These are phyloP conservation scores for Myrica gale DNA, from an alignment of 306 rosid species.

Conservation along the genomic window DNA sequence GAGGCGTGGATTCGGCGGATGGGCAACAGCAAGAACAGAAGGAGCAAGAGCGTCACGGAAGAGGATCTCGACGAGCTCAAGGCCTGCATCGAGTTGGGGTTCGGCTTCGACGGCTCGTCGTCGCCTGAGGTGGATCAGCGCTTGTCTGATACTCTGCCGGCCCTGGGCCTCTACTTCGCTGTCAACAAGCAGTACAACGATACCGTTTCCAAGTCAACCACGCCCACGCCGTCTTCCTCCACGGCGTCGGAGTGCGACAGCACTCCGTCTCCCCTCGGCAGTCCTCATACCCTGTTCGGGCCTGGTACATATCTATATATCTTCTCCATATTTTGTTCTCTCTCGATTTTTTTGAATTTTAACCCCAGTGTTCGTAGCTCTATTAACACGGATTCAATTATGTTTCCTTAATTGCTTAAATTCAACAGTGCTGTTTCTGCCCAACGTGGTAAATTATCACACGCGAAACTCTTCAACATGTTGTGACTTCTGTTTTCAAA, in stretches of 20 bases:
- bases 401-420: too few relatives aligned
- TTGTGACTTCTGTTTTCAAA: too few relatives aligned
- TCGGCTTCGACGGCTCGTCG: conserved; percentile 70
- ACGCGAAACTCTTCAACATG: neutral
- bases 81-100: conserved; percentile 86
- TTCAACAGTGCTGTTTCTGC: too few relatives aligned
- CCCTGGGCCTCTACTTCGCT: conserved; percentile 77
- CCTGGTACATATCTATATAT: conserved; percentile 36
- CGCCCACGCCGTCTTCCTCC: conserved; percentile 43
- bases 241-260: conserved; percentile 56
- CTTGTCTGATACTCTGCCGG: conserved; percentile 78
- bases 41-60: conserved; percentile 80
- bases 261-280: conserved; percentile 50
- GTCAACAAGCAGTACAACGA: conserved; percentile 59
- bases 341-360: neutral
- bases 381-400: neutral
- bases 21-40: conserved; percentile 56
- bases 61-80: conserved; percentile 87
- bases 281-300: conserved; percentile 56
- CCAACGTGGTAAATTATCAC: too few relatives aligned
- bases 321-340: neutral
- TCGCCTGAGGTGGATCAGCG: conserved; percentile 49
- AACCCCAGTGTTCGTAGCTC: neutral
- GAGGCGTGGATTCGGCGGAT: conserved; percentile 90
- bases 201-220: conserved; percentile 36